Conservation (phyloP, 495 filamentous ascomycete species). For the Xylaria grammica region DNA sequence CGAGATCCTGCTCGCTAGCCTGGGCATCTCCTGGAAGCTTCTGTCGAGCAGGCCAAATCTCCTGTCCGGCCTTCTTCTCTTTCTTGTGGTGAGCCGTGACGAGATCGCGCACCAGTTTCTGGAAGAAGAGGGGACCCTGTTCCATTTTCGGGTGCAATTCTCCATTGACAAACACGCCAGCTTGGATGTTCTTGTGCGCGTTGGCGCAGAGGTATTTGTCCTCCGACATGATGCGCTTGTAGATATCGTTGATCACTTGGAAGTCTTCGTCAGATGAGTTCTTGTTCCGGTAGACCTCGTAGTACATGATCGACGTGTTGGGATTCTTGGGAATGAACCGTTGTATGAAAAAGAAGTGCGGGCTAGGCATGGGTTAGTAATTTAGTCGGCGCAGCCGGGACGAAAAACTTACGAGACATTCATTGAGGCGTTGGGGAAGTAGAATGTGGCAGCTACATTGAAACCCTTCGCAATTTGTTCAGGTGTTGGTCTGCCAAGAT, state of each 20-base stretch:
- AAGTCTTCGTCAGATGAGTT: constrained; percentile 50
- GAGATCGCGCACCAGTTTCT: constrained; percentile 47
- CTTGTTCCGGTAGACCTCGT: constrained; percentile 58
- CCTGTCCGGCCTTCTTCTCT: constrained; percentile 45
- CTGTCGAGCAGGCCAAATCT: constrained; percentile 57
- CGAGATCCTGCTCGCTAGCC: constrained; percentile 13
- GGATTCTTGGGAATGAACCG: constrained; percentile 50
- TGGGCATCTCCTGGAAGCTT: constrained; percentile 6
- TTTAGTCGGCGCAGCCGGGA: constrained; percentile 6
- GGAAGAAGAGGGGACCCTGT: constrained; percentile 53
- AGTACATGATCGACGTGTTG: constrained; percentile 44
- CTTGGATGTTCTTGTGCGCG: constrained; percentile 51
- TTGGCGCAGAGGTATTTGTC: constrained; percentile 51
- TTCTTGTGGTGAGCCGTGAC: constrained; percentile 44
- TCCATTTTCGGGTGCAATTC: constrained; percentile 53
- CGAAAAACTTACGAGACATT: constrained; percentile 50
- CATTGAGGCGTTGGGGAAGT: constrained; percentile 53
- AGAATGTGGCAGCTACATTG: constrained; percentile 48
- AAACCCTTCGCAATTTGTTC: constrained; percentile 40
- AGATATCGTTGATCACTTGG: constrained; percentile 44
- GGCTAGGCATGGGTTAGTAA: constrained; percentile 36
- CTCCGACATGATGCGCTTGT: constrained; percentile 53
- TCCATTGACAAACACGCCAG: constrained; percentile 51
- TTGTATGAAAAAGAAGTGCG: constrained; percentile 55
- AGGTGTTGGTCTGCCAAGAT: constrained; percentile 42